phyloP scores from a whole-genome alignment of 495 filamentous ascomycete genomes.

The Penicillium egyptiacum region DNA sequence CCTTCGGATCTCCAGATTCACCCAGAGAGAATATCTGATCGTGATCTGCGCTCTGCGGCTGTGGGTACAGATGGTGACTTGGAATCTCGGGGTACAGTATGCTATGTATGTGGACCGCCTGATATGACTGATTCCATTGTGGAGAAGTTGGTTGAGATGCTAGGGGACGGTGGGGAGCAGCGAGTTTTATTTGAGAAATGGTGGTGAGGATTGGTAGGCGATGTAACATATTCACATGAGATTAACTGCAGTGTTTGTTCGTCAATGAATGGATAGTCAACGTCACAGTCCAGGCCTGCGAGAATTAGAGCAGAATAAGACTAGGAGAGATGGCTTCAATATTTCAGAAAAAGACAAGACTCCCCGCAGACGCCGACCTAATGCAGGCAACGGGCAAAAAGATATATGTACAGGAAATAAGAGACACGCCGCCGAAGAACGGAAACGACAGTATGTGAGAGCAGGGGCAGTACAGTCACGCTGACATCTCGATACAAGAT shows the following conservation, averaged over 20 bases:
- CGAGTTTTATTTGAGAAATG: constrained; percentile 81
- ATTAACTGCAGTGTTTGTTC: background rate
- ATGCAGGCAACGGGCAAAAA: constrained; percentile 25
- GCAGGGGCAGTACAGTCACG: constrained; percentile 12
- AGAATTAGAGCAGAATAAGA: constrained; percentile 11
- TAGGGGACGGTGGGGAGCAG: constrained; percentile 51
- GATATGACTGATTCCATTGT: constrained; percentile 80
- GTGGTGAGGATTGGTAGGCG: constrained; percentile 58
- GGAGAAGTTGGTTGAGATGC: constrained; percentile 43
- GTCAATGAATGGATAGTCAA: constrained; percentile 2
- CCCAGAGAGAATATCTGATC: constrained; percentile 13
- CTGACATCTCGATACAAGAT: constrained; percentile 9
- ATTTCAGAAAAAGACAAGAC: constrained; percentile 25
- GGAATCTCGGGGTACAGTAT: constrained; percentile 53
- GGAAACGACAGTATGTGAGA: constrained; percentile 22
- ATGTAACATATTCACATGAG: background rate
- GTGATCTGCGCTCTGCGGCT: constrained; percentile 51
- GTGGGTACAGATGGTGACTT: constrained; percentile 33
- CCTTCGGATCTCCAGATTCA: constrained; percentile 45
- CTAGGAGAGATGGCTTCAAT: constrained; percentile 21
- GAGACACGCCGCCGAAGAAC: constrained; percentile 8
- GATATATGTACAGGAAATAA: constrained; percentile 32
- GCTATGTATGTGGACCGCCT: constrained; percentile 79
- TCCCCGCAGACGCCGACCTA: constrained; percentile 26
- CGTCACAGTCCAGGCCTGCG: background rate